Base-by-base conservation (phyloP, 305 asterid genomes). In the Euphrasia arctica region DNA sequence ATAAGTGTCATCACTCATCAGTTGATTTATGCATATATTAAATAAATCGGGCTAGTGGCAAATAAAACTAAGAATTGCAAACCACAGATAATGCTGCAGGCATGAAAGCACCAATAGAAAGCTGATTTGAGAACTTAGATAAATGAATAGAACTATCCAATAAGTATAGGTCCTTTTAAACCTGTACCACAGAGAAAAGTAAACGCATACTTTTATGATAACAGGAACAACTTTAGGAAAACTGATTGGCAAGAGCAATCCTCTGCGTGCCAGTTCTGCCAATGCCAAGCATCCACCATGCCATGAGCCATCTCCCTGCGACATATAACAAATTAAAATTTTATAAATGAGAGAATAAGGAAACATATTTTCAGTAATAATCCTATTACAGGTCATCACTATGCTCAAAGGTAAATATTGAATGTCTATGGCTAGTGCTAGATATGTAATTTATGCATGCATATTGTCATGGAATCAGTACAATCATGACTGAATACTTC, bases 261-360 rank as follows among this genome's bases (percentile, higher is more conserved):
- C 99, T 83, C 99, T 79, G 60, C 96, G 97, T 64, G 97, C 95
- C 81, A 93, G 79, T 79, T 93, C 99, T 70, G 97, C 99, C 79
- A 90, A 76, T 60, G 99, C 97, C 80, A 93, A 88, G 83, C 97
- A 93, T 55, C 99, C 99, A 75, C 99, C 99, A 60, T 93, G 99
- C 99, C 99, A 93, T 54, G 99, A 93, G 59, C 97, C 99, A 83
- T 93, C 99, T 10, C 99, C 99, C 99, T 93, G 71, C 60, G 27
- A 65, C 54, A 73, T 47, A 69, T 71, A 18, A 18, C 63, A 65
- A 45, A 60, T 28, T 48, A 76, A 65, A 67, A 64, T 29, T 32
- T 64, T 55, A 66, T 15, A 60, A 48, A 49, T 45, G 13, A 73
- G 31, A 14, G 57, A 68, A 51, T 18, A 67, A 57, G 60, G 57